Conservation (phyloP, 1,139 yeast species). For the Blastobotrys arbuscula region DNA sequence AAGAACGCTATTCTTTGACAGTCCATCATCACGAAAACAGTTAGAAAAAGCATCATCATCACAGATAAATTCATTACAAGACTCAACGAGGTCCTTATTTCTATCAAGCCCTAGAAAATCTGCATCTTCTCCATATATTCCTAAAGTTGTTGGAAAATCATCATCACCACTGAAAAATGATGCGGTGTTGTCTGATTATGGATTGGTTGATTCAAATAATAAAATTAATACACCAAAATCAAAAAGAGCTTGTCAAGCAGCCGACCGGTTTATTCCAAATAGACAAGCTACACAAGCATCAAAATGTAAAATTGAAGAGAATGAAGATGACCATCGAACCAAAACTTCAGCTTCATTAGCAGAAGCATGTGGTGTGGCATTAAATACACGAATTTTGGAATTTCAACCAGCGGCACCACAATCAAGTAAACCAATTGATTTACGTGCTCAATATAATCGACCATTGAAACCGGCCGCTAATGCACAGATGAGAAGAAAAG, state of each 20-base stretch:
- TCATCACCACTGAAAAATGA: constrained; percentile 45
- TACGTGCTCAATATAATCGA: constrained; percentile 40
- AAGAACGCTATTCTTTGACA: constrained; percentile 24
- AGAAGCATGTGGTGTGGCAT: constrained; percentile 86
- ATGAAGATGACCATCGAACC: background rate
- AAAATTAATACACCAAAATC: constrained; percentile 23
- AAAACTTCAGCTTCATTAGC: constrained; percentile 60
- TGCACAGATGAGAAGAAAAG: constrained; percentile 55
- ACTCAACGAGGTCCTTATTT: constrained; percentile 10
- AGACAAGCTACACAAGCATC: constrained; percentile 41
- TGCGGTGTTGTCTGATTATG: constrained; percentile 35
- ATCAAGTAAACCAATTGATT: constrained; percentile 50
- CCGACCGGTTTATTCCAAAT: constrained; percentile 48
- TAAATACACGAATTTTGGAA: constrained; percentile 77
- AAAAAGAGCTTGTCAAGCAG: constrained; percentile 28
- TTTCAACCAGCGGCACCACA: constrained; percentile 88
- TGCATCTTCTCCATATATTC: constrained; percentile 19
- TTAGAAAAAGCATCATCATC: constrained; percentile 18
- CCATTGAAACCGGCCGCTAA: constrained; percentile 46
- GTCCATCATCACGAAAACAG: constrained; percentile 21
- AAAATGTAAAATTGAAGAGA: constrained; percentile 35
- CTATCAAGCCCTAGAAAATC: constrained; percentile 15
- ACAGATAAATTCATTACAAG: constrained; percentile 13
- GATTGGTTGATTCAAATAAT: constrained; percentile 16
- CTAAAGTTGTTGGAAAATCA: constrained; percentile 21